Evolutionary conservation across 2,329 filamentous ascomycete species (phyloP).

Genomic region (Microthyrium microscopicum): DNA sequence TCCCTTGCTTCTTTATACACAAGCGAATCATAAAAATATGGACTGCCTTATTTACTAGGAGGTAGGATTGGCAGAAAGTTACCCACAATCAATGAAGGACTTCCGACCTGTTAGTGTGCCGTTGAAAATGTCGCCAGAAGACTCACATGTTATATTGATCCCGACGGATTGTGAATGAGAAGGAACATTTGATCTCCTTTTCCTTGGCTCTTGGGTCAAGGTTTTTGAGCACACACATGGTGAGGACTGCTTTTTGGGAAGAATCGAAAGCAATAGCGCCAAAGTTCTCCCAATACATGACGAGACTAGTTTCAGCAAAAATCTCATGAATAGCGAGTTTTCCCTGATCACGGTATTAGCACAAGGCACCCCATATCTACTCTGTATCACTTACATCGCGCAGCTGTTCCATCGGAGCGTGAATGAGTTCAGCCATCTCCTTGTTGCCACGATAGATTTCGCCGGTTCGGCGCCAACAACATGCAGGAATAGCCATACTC

Average conservation of each 20-base stretch:
- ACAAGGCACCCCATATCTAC: background rate
- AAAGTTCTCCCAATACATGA: constrained; percentile 98
- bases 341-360: constrained; percentile 41
- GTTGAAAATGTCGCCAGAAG: constrained; percentile 8
- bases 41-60: constrained; percentile 1
- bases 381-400: constrained; percentile 54
- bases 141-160: constrained; percentile 93
- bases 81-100: constrained; percentile 85
- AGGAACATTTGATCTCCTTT: constrained; percentile 77
- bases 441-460: constrained; percentile 97
- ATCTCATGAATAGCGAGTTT: constrained; percentile 93
- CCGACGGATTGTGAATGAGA: constrained; percentile 89
- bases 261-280: constrained; percentile 93
- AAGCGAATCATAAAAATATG: too few species aligned
- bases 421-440: constrained; percentile 94
- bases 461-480: constrained; percentile 89
- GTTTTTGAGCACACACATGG: constrained; percentile 79
- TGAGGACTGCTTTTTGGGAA: constrained; percentile 85
- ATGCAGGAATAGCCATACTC: constrained; percentile 95
- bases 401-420: constrained; percentile 77
- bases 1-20: too few species aligned
- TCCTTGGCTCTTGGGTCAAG: constrained; percentile 43
- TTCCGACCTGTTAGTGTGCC: constrained; percentile 27
- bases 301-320: constrained; percentile 82
- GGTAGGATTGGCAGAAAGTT: constrained; percentile 81